Base-by-base conservation (phyloP, 2,329 filamentous ascomycete species). In the Eutypa lata region DNA sequence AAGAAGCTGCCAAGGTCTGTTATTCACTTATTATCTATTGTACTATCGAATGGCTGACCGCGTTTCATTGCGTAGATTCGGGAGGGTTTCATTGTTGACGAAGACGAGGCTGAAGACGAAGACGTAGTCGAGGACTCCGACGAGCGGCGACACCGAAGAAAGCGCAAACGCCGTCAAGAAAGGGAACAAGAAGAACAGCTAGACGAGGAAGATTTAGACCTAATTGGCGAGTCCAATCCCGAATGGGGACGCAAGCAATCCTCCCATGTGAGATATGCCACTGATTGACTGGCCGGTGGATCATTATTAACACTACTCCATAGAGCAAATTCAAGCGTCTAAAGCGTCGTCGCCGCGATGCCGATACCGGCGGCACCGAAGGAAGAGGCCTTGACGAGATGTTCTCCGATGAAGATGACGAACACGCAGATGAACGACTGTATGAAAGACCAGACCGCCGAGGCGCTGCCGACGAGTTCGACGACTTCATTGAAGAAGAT, bases 401-500 rank as follows among this genome's bases (percentile, higher is more conserved):
- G 60, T 99, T 99, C 71, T 92, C 90, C 35, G 93, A 96, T 60
- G 93, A 97, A 50, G 93, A 97, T 57, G 92, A 96, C 51, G 85
- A 89, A 18, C 84, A 81, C 53, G 79, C 57, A 51, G 81, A 83
- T 6, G 79, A 81, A 38, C 73, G 78, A 53, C 69, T 70, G 2
- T 83, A 82, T 53, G 73, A 71, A 35, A 73, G 81, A 57, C 71
- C 76, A 5, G 76, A 70, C 57, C 82, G 83, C 56, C 81, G 88
- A 53, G 78, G 79, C 33, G n/a, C n/a, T n/a, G 77, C 82, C 46
- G 89, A 95, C 69, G 91, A 96, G 65, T 90, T 96, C 70, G 91
- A 91, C 56, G 92, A 93, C 68, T 99, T 99, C 71, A 99, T 99
- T 66, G 93, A 97, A 68, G 91, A 97, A 63, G 94, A 97, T 64